Conservation (phyloP, 2,329 filamentous ascomycete species). For the Thermochaetoides dissita region DNA sequence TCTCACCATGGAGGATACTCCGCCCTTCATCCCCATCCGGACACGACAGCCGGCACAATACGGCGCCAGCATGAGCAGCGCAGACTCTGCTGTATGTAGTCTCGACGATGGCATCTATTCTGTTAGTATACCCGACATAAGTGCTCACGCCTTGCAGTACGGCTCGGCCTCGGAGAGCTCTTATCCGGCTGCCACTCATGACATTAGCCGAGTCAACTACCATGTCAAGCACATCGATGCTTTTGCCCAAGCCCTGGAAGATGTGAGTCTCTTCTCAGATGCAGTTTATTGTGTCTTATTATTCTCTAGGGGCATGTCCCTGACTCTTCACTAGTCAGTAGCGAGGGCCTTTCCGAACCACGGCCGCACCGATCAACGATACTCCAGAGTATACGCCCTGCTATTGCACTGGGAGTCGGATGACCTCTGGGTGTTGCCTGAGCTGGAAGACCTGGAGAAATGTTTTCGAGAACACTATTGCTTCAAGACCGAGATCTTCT, state of each 20-base stretch:
- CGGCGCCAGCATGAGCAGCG: conserved; percentile 31
- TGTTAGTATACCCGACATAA: background rate
- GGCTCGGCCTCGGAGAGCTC: conserved; percentile 28
- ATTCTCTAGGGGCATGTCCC: too few species aligned
- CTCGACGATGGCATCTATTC: conserved; percentile 7
- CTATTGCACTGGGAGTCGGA: conserved; percentile 45
- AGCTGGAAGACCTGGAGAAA: conserved; percentile 41
- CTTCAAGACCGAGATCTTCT: conserved; percentile 43
- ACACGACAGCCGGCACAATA: conserved; percentile 31
- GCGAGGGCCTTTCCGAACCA: conserved; percentile 42
- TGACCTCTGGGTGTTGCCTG: conserved; percentile 43
- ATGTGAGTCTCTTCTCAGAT: conserved; percentile 25
- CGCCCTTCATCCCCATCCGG: conserved; percentile 40
- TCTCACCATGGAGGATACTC: conserved; percentile 27
- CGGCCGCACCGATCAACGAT: conserved; percentile 37
- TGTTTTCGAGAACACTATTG: conserved; percentile 41
- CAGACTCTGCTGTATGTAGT: conserved; percentile 34
- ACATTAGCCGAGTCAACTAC: conserved; percentile 43
- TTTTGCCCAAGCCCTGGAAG: conserved; percentile 40
- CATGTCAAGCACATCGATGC: conserved; percentile 42
- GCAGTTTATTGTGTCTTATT: too few species aligned
- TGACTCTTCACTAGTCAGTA: conserved; percentile 29
- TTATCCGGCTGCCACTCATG: conserved; percentile 34
- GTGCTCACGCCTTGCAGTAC: conserved; percentile 25
- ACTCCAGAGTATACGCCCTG: conserved; percentile 40